Base-by-base conservation (phyloP, 2,329 filamentous ascomycete species). In the Aspergillus jensenii region DNA sequence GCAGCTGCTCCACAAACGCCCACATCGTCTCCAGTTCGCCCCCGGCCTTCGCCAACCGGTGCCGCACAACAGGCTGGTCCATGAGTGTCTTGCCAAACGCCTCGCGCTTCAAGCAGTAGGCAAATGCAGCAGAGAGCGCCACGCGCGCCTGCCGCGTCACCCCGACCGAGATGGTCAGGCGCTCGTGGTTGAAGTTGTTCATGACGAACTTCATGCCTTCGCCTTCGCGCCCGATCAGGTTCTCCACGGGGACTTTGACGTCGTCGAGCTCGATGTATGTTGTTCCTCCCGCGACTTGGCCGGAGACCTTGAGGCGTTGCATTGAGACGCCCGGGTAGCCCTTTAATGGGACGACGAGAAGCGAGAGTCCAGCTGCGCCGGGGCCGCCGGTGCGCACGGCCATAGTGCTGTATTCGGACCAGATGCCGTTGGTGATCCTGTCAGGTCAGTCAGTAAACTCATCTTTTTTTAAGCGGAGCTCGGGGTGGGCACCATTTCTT, bases 131-230 rank as follows among this genome's bases (percentile, higher is more conserved):
- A 14, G 78, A 74, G 1, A 89, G 76, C 1, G 84, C 86, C 2
- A 88, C 85, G 8, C 83, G 79, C 0, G 87, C 81, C 66, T 86
- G 80, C 3, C 89, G 79, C 2, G 87, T 88, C 1, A 83, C 82
- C 0, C 83, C 82, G 14, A 91, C 83, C 1, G 85, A 80, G 61
- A 91, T 89, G 15, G 81, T 81, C 11, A 91, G 78, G 0, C 89
- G 83, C 72, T 92, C 89, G 71, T 91, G 88, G 76, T 91, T 91
- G 82, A 91, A 91, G 75, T 91, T 90, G 54, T 84, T 87, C 87
- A 90, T 90, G 67, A 89, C 84, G 68, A 90, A 89, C 58, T 79
- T 82, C 88, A 92, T 91, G 5, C 89, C 89, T 66, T 83, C 77
- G 11, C 88, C 88, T 71, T 91, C 89, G 19, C 79, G 65, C 3